Evolutionary conservation across 164 flowering plant species (phyloP).

Genomic region (Tetrastigma voinierianum): DNA sequence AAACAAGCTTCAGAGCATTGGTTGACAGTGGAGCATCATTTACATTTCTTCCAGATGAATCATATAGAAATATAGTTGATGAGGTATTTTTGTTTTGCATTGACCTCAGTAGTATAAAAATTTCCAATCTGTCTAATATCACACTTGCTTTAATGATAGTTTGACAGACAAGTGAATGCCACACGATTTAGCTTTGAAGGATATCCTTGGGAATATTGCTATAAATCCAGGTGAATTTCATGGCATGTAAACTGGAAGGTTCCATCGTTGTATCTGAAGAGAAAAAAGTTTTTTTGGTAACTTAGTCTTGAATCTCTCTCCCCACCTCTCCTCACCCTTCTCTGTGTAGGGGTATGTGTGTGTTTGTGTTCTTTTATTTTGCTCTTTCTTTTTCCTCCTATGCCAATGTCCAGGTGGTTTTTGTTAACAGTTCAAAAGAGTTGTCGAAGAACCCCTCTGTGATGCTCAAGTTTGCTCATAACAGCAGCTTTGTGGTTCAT

Average conservation of each 20-base stretch:
- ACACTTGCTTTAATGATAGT: slow-evolving; percentile 33
- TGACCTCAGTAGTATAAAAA: neutral
- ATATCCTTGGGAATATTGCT: slow-evolving; percentile 83
- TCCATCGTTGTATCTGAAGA: neutral
- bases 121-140: slow-evolving; percentile 1
- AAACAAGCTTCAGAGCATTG: slow-evolving; percentile 54
- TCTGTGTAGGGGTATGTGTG: too few species aligned
- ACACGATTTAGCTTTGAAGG: slow-evolving; percentile 50
- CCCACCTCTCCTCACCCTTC: too few species aligned
- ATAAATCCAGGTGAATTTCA: slow-evolving; percentile 57
- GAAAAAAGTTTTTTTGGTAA: neutral
- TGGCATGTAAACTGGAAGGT: neutral
- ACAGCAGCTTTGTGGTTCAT: slow-evolving; percentile 68
- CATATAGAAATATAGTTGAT: slow-evolving; percentile 45
- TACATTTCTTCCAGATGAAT: slow-evolving; percentile 69
- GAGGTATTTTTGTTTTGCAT: slow-evolving; percentile 50
- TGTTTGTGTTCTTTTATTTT: too few species aligned
- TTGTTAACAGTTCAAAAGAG: slow-evolving; percentile 42
- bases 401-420: slow-evolving; percentile 11
- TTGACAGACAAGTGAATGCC: slow-evolving; percentile 68
- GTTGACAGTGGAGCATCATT: slow-evolving; percentile 92
- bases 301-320: too few species aligned
- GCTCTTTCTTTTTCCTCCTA: too few species aligned
- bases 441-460: slow-evolving; percentile 54
- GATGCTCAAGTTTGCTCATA: slow-evolving; percentile 48